Conservation (phyloP, 2,329 filamentous ascomycete species). For the Neopestalotiopsis clavispora region DNA sequence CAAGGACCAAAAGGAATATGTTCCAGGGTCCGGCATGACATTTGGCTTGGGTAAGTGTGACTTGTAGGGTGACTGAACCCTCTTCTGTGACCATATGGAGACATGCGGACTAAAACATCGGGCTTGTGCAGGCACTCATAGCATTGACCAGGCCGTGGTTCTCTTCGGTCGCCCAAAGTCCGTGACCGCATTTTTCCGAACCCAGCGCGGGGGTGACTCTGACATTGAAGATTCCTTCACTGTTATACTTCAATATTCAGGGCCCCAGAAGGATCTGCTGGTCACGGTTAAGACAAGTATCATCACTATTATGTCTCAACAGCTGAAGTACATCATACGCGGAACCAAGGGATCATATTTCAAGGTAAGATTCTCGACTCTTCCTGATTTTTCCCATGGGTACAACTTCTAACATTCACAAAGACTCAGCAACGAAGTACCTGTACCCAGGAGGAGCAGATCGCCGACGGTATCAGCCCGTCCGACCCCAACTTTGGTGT, state of each 20-base stretch:
- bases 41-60: neutral
- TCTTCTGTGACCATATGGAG: too few relatives aligned
- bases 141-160: neutral
- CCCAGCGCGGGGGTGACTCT: neutral
- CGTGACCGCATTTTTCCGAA: neutral
- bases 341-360: neutral
- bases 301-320: neutral
- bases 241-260: neutral
- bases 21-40: neutral
- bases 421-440: neutral
- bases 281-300: neutral
- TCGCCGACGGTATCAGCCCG: neutral
- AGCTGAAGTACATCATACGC: neutral
- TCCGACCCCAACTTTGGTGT: neutral
- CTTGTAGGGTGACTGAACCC: too few relatives aligned
- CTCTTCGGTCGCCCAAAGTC: neutral
- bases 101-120: too few relatives aligned
- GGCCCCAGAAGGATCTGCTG: neutral
- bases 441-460: neutral
- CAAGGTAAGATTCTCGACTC: neutral
- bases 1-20: neutral
- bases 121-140: neutral
- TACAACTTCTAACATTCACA: neutral
- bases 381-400: neutral
- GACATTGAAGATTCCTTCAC: neutral